Conservation (phyloP, 306 rosid genomes). For the Pterocarpus macrocarpus region DNA sequence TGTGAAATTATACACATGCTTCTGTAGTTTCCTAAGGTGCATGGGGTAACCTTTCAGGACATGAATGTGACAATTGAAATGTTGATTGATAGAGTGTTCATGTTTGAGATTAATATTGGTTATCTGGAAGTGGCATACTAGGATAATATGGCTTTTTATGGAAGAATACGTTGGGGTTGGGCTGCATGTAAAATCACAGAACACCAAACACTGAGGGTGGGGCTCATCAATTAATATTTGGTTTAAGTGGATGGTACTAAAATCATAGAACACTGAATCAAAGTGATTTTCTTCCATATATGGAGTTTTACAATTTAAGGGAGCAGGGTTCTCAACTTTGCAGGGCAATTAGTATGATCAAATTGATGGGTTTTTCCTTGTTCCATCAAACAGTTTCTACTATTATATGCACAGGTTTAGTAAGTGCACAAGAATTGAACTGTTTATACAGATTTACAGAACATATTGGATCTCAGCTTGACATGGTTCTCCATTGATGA, state of each 20-base stretch:
- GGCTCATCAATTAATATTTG: background rate
- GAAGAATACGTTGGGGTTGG: background rate
- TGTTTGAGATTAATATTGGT: background rate
- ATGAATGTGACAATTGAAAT: background rate
- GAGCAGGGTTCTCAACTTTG: slow-evolving; percentile 2
- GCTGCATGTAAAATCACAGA: background rate
- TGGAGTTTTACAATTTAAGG: background rate
- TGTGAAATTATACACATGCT: background rate
- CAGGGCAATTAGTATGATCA: background rate
- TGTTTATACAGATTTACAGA: background rate
- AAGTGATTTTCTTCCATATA: background rate
- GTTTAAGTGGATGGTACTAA: slow-evolving; percentile 9
- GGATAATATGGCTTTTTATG: background rate
- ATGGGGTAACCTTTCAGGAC: background rate
- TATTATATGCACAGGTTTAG: background rate
- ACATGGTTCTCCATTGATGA: background rate
- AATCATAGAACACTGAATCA: background rate
- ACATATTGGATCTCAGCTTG: background rate
- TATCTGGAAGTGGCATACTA: background rate
- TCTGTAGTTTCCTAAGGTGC: slow-evolving; percentile 7
- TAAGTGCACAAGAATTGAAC: background rate
- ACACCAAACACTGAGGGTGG: background rate
- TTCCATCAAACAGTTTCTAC: background rate
- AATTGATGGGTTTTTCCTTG: background rate
- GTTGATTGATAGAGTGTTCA: background rate